Evolutionary conservation across 2,329 filamentous ascomycete genomes (phyloP), one percentile per base, ranked within the genome.

Genomic region (Monosporascus cannonballus): DNA sequence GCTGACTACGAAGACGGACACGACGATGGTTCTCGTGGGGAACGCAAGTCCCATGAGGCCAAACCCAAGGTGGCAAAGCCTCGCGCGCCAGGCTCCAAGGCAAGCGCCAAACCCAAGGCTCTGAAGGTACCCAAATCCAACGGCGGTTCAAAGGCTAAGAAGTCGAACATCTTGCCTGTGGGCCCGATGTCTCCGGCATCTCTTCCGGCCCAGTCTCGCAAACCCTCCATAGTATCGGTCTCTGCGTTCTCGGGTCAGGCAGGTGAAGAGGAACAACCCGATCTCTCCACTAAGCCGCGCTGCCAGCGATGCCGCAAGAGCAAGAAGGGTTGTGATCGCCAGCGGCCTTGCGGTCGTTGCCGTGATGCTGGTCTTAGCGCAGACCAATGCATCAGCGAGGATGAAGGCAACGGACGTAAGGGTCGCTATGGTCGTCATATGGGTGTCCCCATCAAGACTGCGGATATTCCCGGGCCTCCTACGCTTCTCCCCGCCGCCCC

Each of bases 221-320:
- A 94, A 72, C 81, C 83, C 39, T 92, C 89, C 1, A 78, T 86
- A 53, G 80, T 84, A 11, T 90, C 89, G 15, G 71, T 71, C 15
- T 69, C 69, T 15, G 65, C 70, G 38, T 59, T 76, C 47, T 71
- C 76, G 5, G 74, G 75, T 7, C 81, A 77, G 47, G 76, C 77
- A 34, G 90, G 91, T 60, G 90, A 96, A 59, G 92, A 96, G 59
- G 92, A 96, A 53, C 77, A 96, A 48, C 94, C 92, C 3, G 93
- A 99, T 63, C 76, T 97, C 20, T 96, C 93, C 0, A 92, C 88
- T 60, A 96, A 97, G 74, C 94, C 94, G 52, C 91, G 94, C 57
- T 99, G 94, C 77, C 94, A 99, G 71, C 88, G 94, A 54, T 99
- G 94, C 78, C 88, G 94, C 65, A 99, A 99, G 83, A 97, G 93